Conservation (phyloP, 2,329 filamentous ascomycete species). For the Pleochaeta shiraiana region DNA sequence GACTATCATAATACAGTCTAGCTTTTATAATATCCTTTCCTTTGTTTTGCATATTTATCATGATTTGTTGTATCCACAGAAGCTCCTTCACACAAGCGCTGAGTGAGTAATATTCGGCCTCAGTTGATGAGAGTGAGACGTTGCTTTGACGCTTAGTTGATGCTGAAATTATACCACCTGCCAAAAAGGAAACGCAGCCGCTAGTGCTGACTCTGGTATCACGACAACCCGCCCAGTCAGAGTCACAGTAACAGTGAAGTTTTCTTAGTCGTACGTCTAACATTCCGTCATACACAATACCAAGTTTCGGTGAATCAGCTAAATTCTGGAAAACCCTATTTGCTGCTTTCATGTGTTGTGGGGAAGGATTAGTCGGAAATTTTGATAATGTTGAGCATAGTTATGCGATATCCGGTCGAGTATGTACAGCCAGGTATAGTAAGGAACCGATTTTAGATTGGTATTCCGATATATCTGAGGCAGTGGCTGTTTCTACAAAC, state of each 20-base stretch:
- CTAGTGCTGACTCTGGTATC: constrained; percentile 1
- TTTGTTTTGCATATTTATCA: not conserved
- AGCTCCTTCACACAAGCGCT: not conserved
- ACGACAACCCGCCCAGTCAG: not conserved
- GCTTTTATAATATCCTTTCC: constrained; percentile 2
- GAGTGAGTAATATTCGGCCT: not conserved
- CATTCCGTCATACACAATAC: not conserved
- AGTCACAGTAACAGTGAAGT: not conserved
- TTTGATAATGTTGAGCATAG: not conserved
- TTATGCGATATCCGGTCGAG: not conserved
- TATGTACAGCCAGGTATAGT: not conserved
- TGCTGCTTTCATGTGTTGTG: not conserved
- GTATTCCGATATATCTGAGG: not conserved
- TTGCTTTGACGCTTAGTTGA: constrained; percentile 1
- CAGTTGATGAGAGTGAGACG: not conserved
- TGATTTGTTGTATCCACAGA: not conserved
- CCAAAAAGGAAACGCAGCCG: not conserved
- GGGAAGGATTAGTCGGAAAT: not conserved
- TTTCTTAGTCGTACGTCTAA: not conserved
- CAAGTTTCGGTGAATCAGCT: not conserved
- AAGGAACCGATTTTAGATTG: not conserved
- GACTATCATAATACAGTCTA: not conserved
- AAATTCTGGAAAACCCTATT: not conserved
- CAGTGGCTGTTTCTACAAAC: not conserved
- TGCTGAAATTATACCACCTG: not conserved